Evolutionary conservation across 768 basidiomycete species (phyloP).

Genomic region (Mycena chlorophos): DNA sequence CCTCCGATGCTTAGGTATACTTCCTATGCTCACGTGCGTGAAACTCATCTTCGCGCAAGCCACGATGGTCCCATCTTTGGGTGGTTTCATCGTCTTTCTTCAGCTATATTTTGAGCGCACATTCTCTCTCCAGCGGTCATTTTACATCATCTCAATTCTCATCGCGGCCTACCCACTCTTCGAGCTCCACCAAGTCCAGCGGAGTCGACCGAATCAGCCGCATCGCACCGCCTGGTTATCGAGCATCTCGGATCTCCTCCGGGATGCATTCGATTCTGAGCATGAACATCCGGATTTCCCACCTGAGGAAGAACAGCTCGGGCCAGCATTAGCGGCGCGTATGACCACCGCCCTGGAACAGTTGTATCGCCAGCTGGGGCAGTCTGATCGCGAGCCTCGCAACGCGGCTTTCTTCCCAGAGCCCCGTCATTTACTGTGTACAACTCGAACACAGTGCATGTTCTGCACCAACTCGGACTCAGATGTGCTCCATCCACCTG

Average conservation of each 20-base stretch:
- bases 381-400: background rate
- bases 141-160: slow-evolving; percentile 14
- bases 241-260: slow-evolving; percentile 1
- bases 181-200: slow-evolving; percentile 13
- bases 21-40: too few relatives aligned
- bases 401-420: background rate
- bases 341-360: background rate
- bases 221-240: slow-evolving; percentile 16
- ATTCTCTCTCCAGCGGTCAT: slow-evolving; percentile 9
- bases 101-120: slow-evolving; percentile 4
- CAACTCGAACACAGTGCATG: background rate
- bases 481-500: background rate
- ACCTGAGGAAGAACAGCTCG: background rate
- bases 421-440: background rate
- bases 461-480: too few relatives aligned
- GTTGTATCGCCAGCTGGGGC: background rate
- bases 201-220: slow-evolving; percentile 5
- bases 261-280: background rate
- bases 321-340: background rate
- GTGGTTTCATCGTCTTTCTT: slow-evolving; percentile 12
- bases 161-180: slow-evolving; percentile 12
- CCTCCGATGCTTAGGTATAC: too few relatives aligned
- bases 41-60: too few relatives aligned
- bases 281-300: slow-evolving; percentile 10
- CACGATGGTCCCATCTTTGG: slow-evolving; percentile 8